These are phyloP conservation scores for Saturnispora hagleri DNA, from an alignment of 805 yeast genomes.

Conservation along the genomic window DNA sequence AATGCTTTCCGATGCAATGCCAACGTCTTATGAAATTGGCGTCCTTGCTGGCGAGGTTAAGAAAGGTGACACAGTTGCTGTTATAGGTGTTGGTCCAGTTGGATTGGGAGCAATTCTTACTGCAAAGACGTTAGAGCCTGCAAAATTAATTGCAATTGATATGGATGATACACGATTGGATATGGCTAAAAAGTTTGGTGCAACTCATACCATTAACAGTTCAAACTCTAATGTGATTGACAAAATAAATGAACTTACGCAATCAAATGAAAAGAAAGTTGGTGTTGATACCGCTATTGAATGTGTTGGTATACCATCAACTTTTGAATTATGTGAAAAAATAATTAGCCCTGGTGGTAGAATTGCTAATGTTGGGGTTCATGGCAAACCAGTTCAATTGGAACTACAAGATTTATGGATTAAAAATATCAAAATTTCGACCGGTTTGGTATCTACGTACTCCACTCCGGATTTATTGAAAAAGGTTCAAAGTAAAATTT, in stretches of 20 bases:
- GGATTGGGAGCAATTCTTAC: constrained; percentile 55
- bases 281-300: constrained; percentile 57
- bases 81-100: constrained; percentile 62
- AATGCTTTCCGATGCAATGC: constrained; percentile 56
- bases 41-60: constrained; percentile 45
- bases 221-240: constrained; percentile 32
- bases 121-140: constrained; percentile 46
- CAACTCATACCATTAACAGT: constrained; percentile 49
- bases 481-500: constrained; percentile 29
- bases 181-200: constrained; percentile 52
- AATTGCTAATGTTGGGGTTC: constrained; percentile 56
- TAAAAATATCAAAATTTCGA: constrained; percentile 34
- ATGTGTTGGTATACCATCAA: constrained; percentile 57
- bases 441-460: constrained; percentile 43
- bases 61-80: constrained; percentile 50
- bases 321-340: constrained; percentile 50
- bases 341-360: constrained; percentile 51
- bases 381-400: constrained; percentile 34
- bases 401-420: constrained; percentile 38
- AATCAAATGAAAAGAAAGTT: constrained; percentile 26
- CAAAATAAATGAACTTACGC: constrained; percentile 20
- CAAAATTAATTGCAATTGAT: constrained; percentile 47
- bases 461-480: constrained; percentile 32
- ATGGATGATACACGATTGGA: constrained; percentile 49
- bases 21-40: constrained; percentile 62